phyloP scores from a whole-genome alignment of 2,329 filamentous ascomycete species.

The Chaetomium sp. region DNA sequence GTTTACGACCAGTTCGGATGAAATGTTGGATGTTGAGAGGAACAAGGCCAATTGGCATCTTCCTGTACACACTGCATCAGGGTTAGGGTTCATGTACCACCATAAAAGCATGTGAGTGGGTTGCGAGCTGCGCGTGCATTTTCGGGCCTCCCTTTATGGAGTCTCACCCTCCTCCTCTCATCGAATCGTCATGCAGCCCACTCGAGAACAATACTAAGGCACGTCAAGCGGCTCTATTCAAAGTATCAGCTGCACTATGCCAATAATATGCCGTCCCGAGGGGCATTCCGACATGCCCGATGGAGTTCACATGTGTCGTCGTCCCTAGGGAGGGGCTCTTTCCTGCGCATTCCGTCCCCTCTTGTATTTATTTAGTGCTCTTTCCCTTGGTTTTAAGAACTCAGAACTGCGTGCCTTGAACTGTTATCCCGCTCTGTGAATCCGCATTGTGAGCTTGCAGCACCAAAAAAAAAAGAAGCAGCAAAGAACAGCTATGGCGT shows the following conservation, averaged over 20 bases:
- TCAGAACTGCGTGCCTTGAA: not conserved
- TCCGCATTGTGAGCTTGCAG: not conserved
- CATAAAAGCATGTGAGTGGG: not conserved
- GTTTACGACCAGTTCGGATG: no score
- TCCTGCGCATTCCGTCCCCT: not conserved
- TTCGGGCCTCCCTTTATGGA: not conserved
- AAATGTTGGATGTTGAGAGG: no score
- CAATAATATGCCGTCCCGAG: not conserved
- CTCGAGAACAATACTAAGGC: conserved; percentile 5
- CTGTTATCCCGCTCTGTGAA: not conserved
- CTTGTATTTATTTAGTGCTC: not conserved
- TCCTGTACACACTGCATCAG: not conserved
- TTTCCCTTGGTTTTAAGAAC: not conserved
- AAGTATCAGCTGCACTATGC: not conserved
- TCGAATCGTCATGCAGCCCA: not conserved
- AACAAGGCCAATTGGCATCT: no score
- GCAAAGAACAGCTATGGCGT: not conserved
- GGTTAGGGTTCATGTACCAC: not conserved
- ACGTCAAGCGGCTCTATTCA: not conserved
- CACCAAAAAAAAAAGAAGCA: not conserved
- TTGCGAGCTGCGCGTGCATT: not conserved
- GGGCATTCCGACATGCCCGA: not conserved
- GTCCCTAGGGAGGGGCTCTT: not conserved
- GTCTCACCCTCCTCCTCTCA: not conserved
- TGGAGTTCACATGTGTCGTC: not conserved